phyloP scores from a whole-genome alignment of 2,329 filamentous ascomycete species.

The Myriosclerotinia curreyana region DNA sequence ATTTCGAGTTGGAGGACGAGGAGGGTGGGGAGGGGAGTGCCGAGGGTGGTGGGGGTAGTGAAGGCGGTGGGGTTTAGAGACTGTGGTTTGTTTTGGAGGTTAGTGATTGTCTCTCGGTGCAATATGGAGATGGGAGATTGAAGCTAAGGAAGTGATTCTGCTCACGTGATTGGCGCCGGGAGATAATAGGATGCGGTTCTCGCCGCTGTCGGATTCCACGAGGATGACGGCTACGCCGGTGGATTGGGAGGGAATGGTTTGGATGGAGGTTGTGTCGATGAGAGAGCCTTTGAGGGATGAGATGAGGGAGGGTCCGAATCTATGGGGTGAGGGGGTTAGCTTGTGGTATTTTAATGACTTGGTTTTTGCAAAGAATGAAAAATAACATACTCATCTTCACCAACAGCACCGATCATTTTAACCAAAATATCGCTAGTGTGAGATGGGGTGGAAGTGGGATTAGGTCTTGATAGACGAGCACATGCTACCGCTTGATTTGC shows the following conservation, averaged over 20 bases:
- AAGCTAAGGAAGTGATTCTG: constrained; percentile 42
- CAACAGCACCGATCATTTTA: constrained; percentile 72
- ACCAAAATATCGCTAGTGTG: constrained; percentile 45
- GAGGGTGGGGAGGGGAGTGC: constrained; percentile 53
- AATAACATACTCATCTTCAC: constrained; percentile 37
- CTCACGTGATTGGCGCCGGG: constrained; percentile 61
- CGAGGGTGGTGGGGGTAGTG: constrained; percentile 38
- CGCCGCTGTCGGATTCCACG: constrained; percentile 67
- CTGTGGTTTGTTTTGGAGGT: constrained; percentile 34
- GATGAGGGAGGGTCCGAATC: constrained; percentile 60
- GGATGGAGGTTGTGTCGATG: constrained; percentile 57
- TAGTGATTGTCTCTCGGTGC: constrained; percentile 25
- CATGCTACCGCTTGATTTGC: constrained; percentile 93
- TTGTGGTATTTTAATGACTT: constrained; percentile 22
- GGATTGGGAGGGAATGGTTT: constrained; percentile 46
- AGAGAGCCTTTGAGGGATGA: constrained; percentile 58
- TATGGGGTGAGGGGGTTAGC: constrained; percentile 52
- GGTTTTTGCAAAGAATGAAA: background rate
- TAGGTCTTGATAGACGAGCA: constrained; percentile 70
- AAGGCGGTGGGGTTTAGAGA: constrained; percentile 45
- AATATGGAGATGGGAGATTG: constrained; percentile 41
- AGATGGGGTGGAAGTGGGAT: constrained; percentile 33
- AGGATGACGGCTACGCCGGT: constrained; percentile 74
- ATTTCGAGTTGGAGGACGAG: constrained; percentile 79
- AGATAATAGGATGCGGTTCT: constrained; percentile 74